phyloP scores from a whole-genome alignment of 352 stramenopile species.

The Phytophthora pluvialis region DNA sequence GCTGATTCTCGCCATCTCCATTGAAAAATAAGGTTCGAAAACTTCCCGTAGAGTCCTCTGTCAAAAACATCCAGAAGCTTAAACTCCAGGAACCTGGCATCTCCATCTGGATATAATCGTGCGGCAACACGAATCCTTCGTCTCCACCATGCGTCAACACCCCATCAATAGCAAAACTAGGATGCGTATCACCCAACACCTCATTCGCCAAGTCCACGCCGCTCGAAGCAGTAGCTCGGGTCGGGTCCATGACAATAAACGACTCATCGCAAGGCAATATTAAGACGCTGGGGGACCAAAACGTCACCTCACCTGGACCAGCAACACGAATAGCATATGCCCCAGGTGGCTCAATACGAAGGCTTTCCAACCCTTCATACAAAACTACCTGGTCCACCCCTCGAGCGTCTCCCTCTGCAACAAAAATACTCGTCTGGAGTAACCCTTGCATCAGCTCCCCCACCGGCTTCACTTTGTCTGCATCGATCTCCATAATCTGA shows the following conservation, averaged over 20 bases:
- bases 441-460: conserved; percentile 55
- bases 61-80: conserved; percentile 72
- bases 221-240: neutral
- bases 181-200: conserved; percentile 15
- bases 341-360: conserved; percentile 50
- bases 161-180: conserved; percentile 50
- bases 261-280: conserved; percentile 29
- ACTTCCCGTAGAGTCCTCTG: conserved; percentile 54
- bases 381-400: neutral
- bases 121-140: conserved; percentile 51
- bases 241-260: conserved; percentile 24
- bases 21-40: conserved; percentile 88
- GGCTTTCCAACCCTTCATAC: conserved; percentile 29
- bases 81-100: conserved; percentile 61
- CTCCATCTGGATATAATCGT: conserved; percentile 46
- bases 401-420: conserved; percentile 1
- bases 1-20: conserved; percentile 59
- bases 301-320: neutral
- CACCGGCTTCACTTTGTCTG: conserved; percentile 41
- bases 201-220: neutral
- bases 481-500: conserved; percentile 45
- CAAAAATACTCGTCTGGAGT: conserved; percentile 26
- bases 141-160: conserved; percentile 56
- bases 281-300: conserved; percentile 30
- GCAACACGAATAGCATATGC: conserved; percentile 40